phyloP scores from a whole-genome alignment of 768 basidiomycete genomes.

The Suillus lakei region DNA sequence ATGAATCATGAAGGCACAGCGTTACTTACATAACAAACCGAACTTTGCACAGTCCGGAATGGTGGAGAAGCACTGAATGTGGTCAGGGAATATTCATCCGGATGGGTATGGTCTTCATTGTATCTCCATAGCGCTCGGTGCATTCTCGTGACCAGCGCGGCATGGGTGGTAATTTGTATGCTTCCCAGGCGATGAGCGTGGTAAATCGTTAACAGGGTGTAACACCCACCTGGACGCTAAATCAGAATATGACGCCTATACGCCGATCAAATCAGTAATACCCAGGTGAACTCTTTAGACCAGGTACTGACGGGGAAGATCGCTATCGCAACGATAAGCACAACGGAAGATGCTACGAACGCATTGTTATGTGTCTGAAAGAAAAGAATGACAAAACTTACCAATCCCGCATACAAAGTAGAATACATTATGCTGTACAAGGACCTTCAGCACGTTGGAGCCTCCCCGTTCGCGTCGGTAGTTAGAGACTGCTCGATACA shows the following conservation, averaged over 20 bases:
- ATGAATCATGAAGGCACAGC: background rate
- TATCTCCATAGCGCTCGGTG: background rate
- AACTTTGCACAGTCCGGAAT: background rate
- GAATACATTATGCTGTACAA: slow-evolving; percentile 2
- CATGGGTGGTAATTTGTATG: background rate
- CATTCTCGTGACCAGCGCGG: background rate
- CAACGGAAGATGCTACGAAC: background rate
- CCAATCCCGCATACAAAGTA: background rate
- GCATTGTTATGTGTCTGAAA: background rate
- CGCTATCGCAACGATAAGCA: background rate
- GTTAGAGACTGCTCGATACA: background rate
- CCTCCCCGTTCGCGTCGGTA: background rate
- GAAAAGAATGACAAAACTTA: background rate
- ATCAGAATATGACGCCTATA: slow-evolving; percentile 2
- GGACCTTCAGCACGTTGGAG: background rate
- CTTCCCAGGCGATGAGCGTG: background rate
- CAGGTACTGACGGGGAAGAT: background rate
- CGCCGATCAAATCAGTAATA: background rate
- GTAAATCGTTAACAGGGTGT: background rate
- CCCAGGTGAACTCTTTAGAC: background rate
- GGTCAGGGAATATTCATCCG: background rate
- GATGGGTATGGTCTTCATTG: background rate
- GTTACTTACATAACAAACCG: background rate
- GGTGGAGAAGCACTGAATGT: background rate
- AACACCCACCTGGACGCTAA: background rate